Conservation (phyloP, 2,329 filamentous ascomycete species). For the Hypoxylon sp. region DNA sequence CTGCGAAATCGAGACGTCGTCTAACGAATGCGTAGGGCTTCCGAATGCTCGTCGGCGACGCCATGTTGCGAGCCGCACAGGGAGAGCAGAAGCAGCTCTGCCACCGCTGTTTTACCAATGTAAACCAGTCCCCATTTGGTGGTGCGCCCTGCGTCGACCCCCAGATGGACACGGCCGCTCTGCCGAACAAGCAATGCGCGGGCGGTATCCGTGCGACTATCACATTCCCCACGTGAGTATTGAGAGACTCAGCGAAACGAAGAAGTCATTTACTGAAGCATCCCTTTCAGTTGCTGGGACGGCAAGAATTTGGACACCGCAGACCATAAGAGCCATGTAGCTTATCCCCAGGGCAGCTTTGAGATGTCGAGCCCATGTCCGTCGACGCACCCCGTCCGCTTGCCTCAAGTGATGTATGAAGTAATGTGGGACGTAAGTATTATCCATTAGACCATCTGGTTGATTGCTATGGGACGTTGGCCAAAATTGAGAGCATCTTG, state of each 20-base stretch:
- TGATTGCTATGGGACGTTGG: neutral
- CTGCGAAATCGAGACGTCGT: neutral
- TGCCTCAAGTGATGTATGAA: conserved; percentile 57
- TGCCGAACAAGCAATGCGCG: conserved; percentile 39
- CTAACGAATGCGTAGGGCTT: conserved; percentile 39
- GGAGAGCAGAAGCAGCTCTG: conserved; percentile 46
- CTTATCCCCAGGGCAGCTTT: conserved; percentile 42
- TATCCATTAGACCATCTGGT: neutral
- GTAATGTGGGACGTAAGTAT: conserved; percentile 52
- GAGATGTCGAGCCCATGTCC: conserved; percentile 44
- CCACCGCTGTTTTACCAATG: conserved; percentile 46
- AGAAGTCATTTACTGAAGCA: neutral
- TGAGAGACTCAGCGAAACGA: no score
- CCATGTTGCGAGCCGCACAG: conserved; percentile 35
- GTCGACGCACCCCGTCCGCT: conserved; percentile 40
- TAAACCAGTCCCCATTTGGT: conserved; percentile 45
- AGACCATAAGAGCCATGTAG: conserved; percentile 49
- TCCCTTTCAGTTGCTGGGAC: conserved; percentile 47
- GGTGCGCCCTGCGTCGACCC: conserved; percentile 45
- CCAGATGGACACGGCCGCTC: conserved; percentile 40
- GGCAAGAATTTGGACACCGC: conserved; percentile 49
- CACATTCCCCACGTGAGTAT: conserved; percentile 44
- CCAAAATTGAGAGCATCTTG: neutral
- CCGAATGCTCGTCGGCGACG: conserved; percentile 48
- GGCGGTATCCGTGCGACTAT: conserved; percentile 45